A percentile compares a stretch with the other conserved stretches of the same genome.
These are phyloP conservation scores for Calvatia gigantea DNA, from an alignment of 768 basidiomycete genomes.

Conservation along the genomic window DNA sequence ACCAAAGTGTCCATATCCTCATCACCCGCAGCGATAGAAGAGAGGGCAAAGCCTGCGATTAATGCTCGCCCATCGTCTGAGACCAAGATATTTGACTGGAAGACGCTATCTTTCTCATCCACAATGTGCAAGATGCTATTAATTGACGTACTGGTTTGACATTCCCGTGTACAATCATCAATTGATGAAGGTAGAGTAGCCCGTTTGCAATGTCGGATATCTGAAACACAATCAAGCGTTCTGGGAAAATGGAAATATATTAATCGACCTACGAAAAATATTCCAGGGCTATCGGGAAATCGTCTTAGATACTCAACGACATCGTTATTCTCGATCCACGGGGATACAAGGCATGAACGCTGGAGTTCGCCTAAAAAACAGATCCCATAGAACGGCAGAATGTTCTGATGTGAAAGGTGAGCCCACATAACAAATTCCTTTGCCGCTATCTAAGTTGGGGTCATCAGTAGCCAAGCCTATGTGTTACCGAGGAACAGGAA, in stretches of 20 bases:
- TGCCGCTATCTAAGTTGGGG: neutral
- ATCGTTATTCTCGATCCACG: neutral
- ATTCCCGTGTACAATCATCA: neutral
- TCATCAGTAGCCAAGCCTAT: neutral
- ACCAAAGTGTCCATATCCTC: too few relatives aligned
- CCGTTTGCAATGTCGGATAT: neutral
- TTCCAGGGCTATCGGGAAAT: slow-evolving; percentile 6
- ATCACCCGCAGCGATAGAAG: neutral
- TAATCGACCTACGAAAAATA: slow-evolving; percentile 11
- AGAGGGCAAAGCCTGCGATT: neutral
- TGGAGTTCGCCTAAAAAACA: neutral
- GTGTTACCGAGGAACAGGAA: neutral
- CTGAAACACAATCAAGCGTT: neutral
- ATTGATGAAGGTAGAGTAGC: neutral
- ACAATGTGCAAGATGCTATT: neutral
- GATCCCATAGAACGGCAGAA: neutral
- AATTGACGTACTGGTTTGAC: neutral
- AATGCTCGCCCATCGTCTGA: neutral
- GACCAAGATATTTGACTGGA: neutral
- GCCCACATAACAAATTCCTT: neutral
- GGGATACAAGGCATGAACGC: neutral
- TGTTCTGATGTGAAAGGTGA: neutral
- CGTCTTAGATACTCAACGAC: neutral
- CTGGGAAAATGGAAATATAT: neutral
- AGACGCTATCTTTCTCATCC: neutral